Percentiles rank a stretch among this genome's conserved stretches.
phyloP scores from a whole-genome alignment of 345 rosid genomes.

The Citrus maxima region DNA sequence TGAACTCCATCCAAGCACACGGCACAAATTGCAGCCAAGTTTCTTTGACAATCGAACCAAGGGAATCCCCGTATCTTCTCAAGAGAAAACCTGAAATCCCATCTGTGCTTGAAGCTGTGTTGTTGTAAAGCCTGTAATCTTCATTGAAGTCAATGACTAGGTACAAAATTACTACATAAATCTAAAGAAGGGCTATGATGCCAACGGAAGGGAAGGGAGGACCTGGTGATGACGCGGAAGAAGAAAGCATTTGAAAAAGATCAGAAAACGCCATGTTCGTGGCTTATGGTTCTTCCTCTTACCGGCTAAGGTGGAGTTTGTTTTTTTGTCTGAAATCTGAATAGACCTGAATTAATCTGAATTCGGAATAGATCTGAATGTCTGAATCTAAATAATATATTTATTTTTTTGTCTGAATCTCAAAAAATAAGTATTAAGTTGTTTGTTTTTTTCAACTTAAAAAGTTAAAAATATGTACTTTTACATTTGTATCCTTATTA shows the following conservation, averaged over 20 bases:
- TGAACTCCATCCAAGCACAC: conserved; percentile 31
- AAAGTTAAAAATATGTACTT: no score
- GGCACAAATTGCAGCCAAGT: neutral
- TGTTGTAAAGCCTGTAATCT: neutral
- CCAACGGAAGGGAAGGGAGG: neutral
- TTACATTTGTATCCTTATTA: no score
- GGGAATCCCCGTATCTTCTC: conserved; percentile 22
- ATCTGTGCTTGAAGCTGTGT: neutral
- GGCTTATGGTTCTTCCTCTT: neutral
- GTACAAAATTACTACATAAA: conserved; percentile 19
- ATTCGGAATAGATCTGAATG: no score
- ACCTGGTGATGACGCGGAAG: neutral
- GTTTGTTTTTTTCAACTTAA: no score
- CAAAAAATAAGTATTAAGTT: no score
- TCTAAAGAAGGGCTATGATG: conserved; percentile 3
- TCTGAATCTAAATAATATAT: no score
- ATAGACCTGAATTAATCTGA: no score
- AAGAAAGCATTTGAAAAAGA: conserved; percentile 9
- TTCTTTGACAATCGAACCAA: conserved; percentile 13
- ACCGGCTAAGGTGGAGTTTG: no score
- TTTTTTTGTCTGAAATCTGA: no score
- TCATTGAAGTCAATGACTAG: conserved; percentile 17
- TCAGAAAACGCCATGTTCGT: neutral
- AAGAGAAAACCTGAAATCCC: conserved; percentile 11
- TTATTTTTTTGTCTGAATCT: no score